phyloP scores from a whole-genome alignment of 73 alveolate species.

The Urostyla sp. region DNA sequence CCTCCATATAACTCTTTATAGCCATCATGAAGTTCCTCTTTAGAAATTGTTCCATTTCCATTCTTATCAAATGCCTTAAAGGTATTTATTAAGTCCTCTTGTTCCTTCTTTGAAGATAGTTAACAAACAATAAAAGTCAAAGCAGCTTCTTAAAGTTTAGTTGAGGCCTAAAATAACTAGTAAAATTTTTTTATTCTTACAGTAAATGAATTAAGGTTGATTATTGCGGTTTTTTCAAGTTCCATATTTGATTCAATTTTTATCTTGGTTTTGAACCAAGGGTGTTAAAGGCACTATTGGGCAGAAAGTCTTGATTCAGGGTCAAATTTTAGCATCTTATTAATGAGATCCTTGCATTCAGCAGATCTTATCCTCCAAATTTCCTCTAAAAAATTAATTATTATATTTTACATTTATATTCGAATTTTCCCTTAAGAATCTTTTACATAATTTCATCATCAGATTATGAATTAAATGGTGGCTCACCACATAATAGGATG shows the following conservation, averaged over 20 bases:
- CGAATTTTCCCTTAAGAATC: constrained; percentile 16
- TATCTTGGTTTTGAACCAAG: constrained; percentile 22
- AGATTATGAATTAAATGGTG: constrained; percentile 33
- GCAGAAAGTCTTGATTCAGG: constrained; percentile 48
- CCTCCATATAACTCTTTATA: constrained; percentile 61
- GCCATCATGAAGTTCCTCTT: constrained; percentile 55
- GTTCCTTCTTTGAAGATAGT: constrained; percentile 49
- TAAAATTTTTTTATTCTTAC: background rate
- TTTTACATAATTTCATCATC: constrained; percentile 26
- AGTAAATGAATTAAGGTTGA: background rate
- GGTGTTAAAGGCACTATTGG: constrained; percentile 51
- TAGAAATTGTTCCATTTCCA: constrained; percentile 68
- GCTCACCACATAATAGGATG: constrained; percentile 37
- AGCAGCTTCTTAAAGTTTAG: constrained; percentile 66
- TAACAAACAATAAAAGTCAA: constrained; percentile 62
- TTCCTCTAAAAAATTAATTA: background rate
- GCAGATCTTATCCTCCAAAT: constrained; percentile 33
- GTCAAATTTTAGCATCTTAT: constrained; percentile 40
- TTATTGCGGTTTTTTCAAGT: background rate
- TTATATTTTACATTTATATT: constrained; percentile 19
- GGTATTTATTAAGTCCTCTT: constrained; percentile 22
- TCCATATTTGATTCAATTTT: background rate
- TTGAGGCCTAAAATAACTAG: background rate
- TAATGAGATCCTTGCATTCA: constrained; percentile 53
- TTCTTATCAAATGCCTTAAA: constrained; percentile 61